phyloP scores from a whole-genome alignment of 1,284 basidiomycete species.

The Sphaerobolus stellatus region DNA sequence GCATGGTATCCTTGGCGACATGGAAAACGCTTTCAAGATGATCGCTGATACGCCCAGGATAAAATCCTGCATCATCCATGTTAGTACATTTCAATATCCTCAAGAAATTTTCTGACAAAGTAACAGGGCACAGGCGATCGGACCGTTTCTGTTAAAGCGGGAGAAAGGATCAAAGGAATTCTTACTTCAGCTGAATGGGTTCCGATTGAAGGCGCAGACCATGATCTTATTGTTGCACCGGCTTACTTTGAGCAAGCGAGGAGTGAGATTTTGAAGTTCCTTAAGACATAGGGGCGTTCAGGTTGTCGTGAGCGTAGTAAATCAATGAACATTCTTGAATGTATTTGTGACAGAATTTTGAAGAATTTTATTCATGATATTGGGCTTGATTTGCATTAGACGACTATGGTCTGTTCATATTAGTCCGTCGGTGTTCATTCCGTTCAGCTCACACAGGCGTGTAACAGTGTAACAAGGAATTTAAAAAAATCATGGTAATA shows the following conservation, averaged over 20 bases:
- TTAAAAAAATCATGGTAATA: no score
- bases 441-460: no score
- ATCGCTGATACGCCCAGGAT: constrained; percentile 43
- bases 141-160: constrained; percentile 64
- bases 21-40: constrained; percentile 49
- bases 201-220: constrained; percentile 53
- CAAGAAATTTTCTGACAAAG: constrained; percentile 4
- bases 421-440: no score
- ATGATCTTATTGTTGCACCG: constrained; percentile 58
- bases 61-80: constrained; percentile 66
- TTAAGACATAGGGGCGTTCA: no score
- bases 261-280: constrained; percentile 39
- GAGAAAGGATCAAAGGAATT: constrained; percentile 53
- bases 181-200: constrained; percentile 52
- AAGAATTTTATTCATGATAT: no score
- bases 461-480: no score
- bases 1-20: constrained; percentile 66
- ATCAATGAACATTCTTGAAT: no score
- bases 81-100: constrained; percentile 14
- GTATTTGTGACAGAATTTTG: no score
- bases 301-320: no score
- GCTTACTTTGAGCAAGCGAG: constrained; percentile 47
- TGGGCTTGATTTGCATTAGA: no score
- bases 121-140: constrained; percentile 63
- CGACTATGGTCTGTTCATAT: no score